Evolutionary conservation across 2,329 filamentous ascomycete species (phyloP), one percentile per base, ranked within the genome.

Genomic region (Aspergillaceae sp.): DNA sequence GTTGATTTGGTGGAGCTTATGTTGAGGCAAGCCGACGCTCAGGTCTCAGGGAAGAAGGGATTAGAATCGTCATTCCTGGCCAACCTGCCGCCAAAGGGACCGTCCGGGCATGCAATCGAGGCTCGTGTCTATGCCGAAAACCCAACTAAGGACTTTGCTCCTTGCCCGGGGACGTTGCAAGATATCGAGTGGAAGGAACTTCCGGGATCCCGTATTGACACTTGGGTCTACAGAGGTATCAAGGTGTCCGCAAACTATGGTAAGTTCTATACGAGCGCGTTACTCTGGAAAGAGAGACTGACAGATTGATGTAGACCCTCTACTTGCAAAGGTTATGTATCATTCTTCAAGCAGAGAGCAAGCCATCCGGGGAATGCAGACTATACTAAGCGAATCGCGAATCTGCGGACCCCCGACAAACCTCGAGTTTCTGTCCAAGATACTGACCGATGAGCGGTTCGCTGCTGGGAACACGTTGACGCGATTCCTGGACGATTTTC

Each of bases 141-240:
- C 35, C 81, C 82, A 1, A 66, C 75, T 0, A 73, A 74, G 46
- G 71, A 77, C 44, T 84, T 77, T 53, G 70, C 74, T 0, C 82
- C 82, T 1, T 77, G 74, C 7, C 74, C 81, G 0, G 82, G 82
- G 1, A 62, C 74, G 1, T 60, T 84, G 2, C 78, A 80, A 37
- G 66, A 74, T 26, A 75, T 84, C 0, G 54, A 70, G 10, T 83
- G 79, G 72, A 71, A 75, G n/a, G 55, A 71, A 8, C 58, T 70
- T 0, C 52, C 69, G 0, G 69, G 69, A 4, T 67, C 74, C 27
- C 72, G 82, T 4, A 72, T 85, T 28, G 82, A 85, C 52, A 83
- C 79, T 0, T 84, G 80, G 80, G 70, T 83, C 1, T 71, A 74
- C 45, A 74, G 73, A 1, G 80, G 80, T 4, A 73, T 74, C 2